phyloP scores from a whole-genome alignment of 176 grass and related monocot species.

The Ensete glaucum region DNA sequence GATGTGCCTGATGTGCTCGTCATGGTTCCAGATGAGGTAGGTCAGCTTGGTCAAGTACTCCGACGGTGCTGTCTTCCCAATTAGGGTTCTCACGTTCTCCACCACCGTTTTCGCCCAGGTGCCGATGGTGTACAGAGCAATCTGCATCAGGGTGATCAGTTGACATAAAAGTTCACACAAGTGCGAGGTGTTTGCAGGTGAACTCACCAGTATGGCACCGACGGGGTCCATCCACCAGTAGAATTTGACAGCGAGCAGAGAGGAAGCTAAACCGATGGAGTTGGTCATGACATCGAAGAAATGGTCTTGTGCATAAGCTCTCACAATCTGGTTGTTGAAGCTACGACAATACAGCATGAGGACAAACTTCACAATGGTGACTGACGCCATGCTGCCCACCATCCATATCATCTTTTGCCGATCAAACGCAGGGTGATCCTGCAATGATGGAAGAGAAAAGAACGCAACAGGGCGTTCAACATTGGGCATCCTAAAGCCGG shows the following conservation, averaged over 20 bases:
- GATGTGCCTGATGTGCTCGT: neutral
- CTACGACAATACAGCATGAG: slow-evolving; percentile 78
- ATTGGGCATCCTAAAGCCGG: too few species aligned
- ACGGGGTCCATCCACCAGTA: slow-evolving; percentile 90
- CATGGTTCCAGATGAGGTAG: slow-evolving; percentile 13
- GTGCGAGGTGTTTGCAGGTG: neutral
- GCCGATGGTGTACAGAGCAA: neutral
- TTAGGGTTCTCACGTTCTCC: neutral
- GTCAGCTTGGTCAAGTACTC: slow-evolving; percentile 9
- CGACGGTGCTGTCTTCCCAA: slow-evolving; percentile 3
- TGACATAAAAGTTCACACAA: too few species aligned
- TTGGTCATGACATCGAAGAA: slow-evolving; percentile 97
- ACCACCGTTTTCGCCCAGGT: slow-evolving; percentile 1
- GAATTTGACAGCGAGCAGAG: slow-evolving; percentile 46
- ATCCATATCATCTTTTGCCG: slow-evolving; percentile 55
- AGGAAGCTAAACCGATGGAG: slow-evolving; percentile 53
- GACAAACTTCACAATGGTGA: slow-evolving; percentile 62
- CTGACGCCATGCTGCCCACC: slow-evolving; percentile 69
- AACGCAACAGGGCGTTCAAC: too few species aligned
- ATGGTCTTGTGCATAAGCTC: slow-evolving; percentile 78
- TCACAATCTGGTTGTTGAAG: slow-evolving; percentile 84
- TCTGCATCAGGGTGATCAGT: neutral
- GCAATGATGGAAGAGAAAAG: neutral
- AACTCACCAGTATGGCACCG: slow-evolving; percentile 73
- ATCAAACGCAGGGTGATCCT: slow-evolving; percentile 46